Evolutionary conservation across 2,329 filamentous ascomycete species (phyloP).

Genomic region (Neofusicoccum umdonicola): DNA sequence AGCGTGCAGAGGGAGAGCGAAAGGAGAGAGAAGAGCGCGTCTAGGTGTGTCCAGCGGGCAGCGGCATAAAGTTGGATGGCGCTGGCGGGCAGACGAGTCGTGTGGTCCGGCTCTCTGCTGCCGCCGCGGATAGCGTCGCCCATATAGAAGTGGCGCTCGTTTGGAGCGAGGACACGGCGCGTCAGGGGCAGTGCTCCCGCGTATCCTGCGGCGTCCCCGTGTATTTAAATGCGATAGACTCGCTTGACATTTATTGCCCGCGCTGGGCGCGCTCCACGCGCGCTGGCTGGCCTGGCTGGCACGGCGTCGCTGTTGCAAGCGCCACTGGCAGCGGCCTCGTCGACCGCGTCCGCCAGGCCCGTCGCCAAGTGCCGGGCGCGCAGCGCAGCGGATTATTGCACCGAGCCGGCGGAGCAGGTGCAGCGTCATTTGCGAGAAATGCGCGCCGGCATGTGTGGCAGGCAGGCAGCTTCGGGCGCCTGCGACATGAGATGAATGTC

Average conservation of each 20-base stretch:
- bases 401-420: background rate
- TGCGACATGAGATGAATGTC: background rate
- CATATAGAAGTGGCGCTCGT: constrained; percentile 14
- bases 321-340: background rate
- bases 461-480: constrained; percentile 39
- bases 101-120: constrained; percentile 12
- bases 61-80: constrained; percentile 11
- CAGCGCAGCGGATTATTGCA: background rate
- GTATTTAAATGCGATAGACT: constrained; percentile 12
- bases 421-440: constrained; percentile 14
- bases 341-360: background rate
- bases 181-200: constrained; percentile 17
- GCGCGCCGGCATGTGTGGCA: constrained; percentile 26
- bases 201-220: constrained; percentile 10
- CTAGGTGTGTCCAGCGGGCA: background rate
- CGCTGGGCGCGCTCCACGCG: background rate
- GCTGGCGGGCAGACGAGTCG: constrained; percentile 9
- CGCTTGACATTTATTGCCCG: background rate
- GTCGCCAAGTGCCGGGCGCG: background rate
- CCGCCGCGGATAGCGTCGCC: constrained; percentile 5
- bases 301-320: background rate
- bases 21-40: background rate
- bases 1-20: background rate
- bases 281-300: background rate
- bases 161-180: constrained; percentile 15